A percentile compares a stretch with the other conserved stretches of the same genome.
phyloP scores from a whole-genome alignment of 225 moss, liverwort and hornwort species.

The Marchantia polymorpha region DNA sequence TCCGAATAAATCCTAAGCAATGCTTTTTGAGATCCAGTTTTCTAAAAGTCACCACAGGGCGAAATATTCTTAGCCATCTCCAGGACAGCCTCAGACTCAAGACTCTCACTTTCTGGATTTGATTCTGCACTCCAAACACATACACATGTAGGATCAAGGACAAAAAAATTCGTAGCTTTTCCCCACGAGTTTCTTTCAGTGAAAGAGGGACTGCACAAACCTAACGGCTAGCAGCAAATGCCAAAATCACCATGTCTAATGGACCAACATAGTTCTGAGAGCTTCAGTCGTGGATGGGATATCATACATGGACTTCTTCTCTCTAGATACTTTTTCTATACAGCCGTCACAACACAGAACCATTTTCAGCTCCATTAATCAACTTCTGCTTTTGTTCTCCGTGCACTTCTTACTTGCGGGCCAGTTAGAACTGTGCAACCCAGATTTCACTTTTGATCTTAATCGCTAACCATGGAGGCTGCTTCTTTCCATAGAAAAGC shows the following conservation, averaged over 20 bases:
- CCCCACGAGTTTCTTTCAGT: not conserved
- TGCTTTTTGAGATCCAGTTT: not conserved
- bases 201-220: too few relatives aligned
- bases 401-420: too few relatives aligned
- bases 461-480: too few relatives aligned
- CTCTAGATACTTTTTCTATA: not conserved
- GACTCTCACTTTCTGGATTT: slow-evolving; percentile 3
- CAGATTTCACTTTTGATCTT: slow-evolving; percentile 6
- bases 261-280: too few relatives aligned
- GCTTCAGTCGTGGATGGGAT: not conserved
- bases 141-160: not conserved
- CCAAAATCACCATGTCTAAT: too few relatives aligned
- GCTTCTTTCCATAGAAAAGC: too few relatives aligned
- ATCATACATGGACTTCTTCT: not conserved
- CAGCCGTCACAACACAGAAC: not conserved
- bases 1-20: too few relatives aligned
- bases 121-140: not conserved
- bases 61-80: not conserved
- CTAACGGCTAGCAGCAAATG: too few relatives aligned
- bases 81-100: not conserved
- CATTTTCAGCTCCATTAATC: not conserved
- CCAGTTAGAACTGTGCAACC: too few relatives aligned
- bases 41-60: not conserved
- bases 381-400: not conserved
- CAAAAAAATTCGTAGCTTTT: not conserved